Base-by-base conservation (phyloP, 2,329 filamentous ascomycete species). In the Monilinia aucupariae region DNA sequence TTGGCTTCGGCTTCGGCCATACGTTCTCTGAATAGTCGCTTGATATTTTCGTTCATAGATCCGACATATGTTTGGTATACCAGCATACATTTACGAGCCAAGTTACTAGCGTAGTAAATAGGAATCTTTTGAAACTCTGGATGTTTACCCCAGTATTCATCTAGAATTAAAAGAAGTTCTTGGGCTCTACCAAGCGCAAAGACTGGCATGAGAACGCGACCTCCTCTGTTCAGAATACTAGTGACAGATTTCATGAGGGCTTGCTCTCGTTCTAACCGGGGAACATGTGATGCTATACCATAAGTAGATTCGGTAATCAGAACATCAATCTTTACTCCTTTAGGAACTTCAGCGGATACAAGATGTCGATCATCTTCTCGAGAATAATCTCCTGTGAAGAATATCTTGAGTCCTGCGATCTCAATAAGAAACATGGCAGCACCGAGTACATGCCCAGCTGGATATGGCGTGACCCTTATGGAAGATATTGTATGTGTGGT, bases 21-120 rank as follows among this genome's bases (percentile, higher is more conserved):
- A 54, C 91, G 86, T 75, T 96, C 92, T 60, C 89, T 84, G 76
- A 97, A 97, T n/a, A 96, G 83, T 13, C 91, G 85, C 75, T 96
- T 97, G 79, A 99, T 97, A 71, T 97, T 97, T 73, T 97, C 93
- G 74, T 99, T 99, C 94, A 99, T 99, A 62, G 92, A 92, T 55
- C 92, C 91, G 55, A 97, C 91, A 72, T 97, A 99, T 1, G 94
- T 99, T 75, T 97, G 94, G 74, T 99, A 99, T 4, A 97, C 92
- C 37, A 97, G 85, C 94, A 99, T 99, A 78, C 94, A 99, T 76
- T 96, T 94, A 66, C 93, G 82, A 0, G 94, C 94, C 49, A 97
- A 84, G 71, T 96, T 96, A 71, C 91, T 94, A 61, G 96, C 96
- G 75, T 97, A 99, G 79, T 97, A 99, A 66, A 99, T 97, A 6